These are phyloP conservation scores for Zygosaccharomyces bisporus DNA, from an alignment of 805 yeast genomes.

Conservation along the genomic window DNA sequence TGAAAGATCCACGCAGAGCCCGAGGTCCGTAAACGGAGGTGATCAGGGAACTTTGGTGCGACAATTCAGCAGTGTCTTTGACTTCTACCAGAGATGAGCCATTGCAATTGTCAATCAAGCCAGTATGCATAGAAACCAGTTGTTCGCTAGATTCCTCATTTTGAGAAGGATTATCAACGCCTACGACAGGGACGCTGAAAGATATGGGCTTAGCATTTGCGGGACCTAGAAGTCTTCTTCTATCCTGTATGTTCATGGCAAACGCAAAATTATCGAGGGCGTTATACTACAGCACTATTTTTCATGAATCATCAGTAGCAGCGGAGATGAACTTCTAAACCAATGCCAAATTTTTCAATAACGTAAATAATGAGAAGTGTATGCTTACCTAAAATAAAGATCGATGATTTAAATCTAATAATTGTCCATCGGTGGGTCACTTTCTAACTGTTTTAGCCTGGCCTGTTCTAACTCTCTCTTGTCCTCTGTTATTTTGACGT, in stretches of 20 bases:
- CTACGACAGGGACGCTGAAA: slow-evolving; percentile 29
- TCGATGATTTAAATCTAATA: slow-evolving; percentile 4
- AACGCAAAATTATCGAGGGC: background rate
- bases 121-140: slow-evolving; percentile 54
- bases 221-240: slow-evolving; percentile 88
- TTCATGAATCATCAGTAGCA: too few relatives aligned
- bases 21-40: slow-evolving; percentile 85
- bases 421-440: slow-evolving; percentile 39
- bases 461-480: slow-evolving; percentile 41
- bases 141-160: slow-evolving; percentile 16
- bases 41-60: slow-evolving; percentile 44
- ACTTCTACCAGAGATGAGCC: slow-evolving; percentile 83
- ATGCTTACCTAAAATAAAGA: background rate
- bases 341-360: background rate
- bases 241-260: slow-evolving; percentile 47
- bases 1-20: slow-evolving; percentile 73
- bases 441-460: slow-evolving; percentile 39
- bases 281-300: too few relatives aligned
- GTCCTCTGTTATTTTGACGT: slow-evolving; percentile 26
- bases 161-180: slow-evolving; percentile 16
- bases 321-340: background rate
- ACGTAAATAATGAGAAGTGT: slow-evolving; percentile 3
- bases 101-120: slow-evolving; percentile 63
- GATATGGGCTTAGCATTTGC: slow-evolving; percentile 53
- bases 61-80: slow-evolving; percentile 27